These are phyloP conservation scores for Vaccinium corymbosum DNA, from an alignment of 148 eudicot species.

Conservation along the genomic window DNA sequence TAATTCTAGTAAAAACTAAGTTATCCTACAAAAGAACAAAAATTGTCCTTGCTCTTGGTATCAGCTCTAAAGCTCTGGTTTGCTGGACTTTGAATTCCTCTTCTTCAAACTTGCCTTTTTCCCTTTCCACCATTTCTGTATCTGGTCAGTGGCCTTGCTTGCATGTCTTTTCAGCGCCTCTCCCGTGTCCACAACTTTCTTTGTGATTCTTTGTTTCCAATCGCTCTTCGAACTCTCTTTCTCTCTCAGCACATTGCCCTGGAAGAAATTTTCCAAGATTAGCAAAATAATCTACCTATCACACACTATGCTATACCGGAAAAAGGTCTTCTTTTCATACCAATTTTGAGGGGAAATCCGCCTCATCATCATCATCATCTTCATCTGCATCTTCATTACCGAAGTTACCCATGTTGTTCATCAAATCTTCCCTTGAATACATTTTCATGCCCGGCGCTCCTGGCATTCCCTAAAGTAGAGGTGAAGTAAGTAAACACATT, in stretches of 20 bases:
- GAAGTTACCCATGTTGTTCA: conserved; percentile 57
- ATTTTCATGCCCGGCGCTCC: conserved; percentile 97
- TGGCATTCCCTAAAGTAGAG: conserved; percentile 71
- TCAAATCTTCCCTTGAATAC: conserved; percentile 91
- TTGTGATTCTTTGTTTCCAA: conserved; percentile 64
- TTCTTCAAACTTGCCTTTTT: conserved; percentile 38
- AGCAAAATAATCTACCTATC: conserved; percentile 2
- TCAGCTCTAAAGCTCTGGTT: conserved; percentile 43
- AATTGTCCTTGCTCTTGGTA: not conserved
- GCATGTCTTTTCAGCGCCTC: conserved; percentile 49
- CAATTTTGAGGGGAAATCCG: conserved; percentile 62
- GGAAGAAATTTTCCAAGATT: conserved; percentile 20
- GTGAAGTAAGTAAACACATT: not conserved
- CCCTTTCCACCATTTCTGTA: conserved; percentile 63
- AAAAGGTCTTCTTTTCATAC: conserved; percentile 27
- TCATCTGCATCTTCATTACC: conserved; percentile 64
- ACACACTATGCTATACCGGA: not conserved
- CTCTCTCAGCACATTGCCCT: conserved; percentile 66
- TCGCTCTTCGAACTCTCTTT: conserved; percentile 43
- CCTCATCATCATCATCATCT: conserved; percentile 68
- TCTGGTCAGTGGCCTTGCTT: conserved; percentile 32
- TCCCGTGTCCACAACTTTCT: conserved; percentile 41
- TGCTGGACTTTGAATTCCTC: conserved; percentile 42
- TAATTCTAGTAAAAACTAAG: not conserved
- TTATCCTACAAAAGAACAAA: conserved; percentile 9